phyloP scores from a whole-genome alignment of 2,329 filamentous ascomycete species.

The Ophiostoma tasmaniense region DNA sequence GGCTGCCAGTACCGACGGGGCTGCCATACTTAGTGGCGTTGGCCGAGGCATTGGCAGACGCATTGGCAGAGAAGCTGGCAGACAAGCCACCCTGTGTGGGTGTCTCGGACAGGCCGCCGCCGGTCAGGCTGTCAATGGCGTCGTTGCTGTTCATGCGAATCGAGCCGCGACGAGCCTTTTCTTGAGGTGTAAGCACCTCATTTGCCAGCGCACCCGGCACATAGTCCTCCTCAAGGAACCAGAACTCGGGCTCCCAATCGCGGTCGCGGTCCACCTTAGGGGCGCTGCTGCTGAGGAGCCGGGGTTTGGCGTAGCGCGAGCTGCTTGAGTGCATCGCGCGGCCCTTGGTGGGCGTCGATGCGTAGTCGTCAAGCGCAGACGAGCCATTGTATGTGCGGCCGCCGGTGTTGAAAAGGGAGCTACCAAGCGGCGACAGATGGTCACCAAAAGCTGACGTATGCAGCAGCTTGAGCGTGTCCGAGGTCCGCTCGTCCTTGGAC shows the following conservation, averaged over 20 bases:
- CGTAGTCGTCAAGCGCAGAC: not conserved
- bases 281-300: slow-evolving; percentile 55
- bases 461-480: slow-evolving; percentile 55
- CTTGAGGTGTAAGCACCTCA: slow-evolving; percentile 57
- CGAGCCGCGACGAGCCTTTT: slow-evolving; percentile 57
- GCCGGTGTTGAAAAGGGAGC: not conserved
- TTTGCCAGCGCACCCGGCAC: slow-evolving; percentile 61
- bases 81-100: not conserved
- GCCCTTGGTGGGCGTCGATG: not conserved
- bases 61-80: not conserved
- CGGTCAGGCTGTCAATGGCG: slow-evolving; percentile 29
- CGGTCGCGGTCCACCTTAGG: slow-evolving; percentile 47
- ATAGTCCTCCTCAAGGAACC: slow-evolving; percentile 77
- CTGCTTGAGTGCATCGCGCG: slow-evolving; percentile 52
- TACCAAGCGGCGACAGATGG: slow-evolving; percentile 39
- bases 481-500: slow-evolving; percentile 46
- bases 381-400: not conserved
- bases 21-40: slow-evolving; percentile 50
- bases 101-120: slow-evolving; percentile 29
- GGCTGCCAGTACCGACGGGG: slow-evolving; percentile 40
- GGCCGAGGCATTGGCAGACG: slow-evolving; percentile 26
- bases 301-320: slow-evolving; percentile 53
- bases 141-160: slow-evolving; percentile 33
- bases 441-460: slow-evolving; percentile 63
- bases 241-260: slow-evolving; percentile 60